phyloP scores from a whole-genome alignment of 495 filamentous ascomycete species.

The Penicillium cosmopolitanum region DNA sequence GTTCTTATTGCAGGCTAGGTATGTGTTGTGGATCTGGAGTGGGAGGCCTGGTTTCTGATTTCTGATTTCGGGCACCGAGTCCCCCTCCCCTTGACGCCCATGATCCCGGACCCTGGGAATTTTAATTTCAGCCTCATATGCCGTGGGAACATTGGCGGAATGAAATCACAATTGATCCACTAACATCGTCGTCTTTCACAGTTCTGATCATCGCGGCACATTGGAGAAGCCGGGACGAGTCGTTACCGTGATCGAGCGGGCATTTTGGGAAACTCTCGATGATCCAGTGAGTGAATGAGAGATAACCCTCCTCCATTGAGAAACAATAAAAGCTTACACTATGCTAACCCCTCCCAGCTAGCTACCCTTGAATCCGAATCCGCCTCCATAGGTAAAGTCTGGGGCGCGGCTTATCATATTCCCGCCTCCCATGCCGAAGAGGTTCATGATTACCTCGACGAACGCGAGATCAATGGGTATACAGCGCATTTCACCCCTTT shows the following conservation, averaged over 20 bases:
- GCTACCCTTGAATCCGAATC: slow-evolving; percentile 38
- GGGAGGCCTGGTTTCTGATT: neutral
- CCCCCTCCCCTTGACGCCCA: too few relatives aligned
- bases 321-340: neutral
- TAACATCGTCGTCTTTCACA: slow-evolving; percentile 9
- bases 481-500: slow-evolving; percentile 87
- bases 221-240: slow-evolving; percentile 85
- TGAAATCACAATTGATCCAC: neutral
- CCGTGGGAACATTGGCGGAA: neutral
- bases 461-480: slow-evolving; percentile 97
- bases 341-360: slow-evolving; percentile 25
- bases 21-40: slow-evolving; percentile 5
- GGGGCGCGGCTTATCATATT: slow-evolving; percentile 95
- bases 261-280: slow-evolving; percentile 76
- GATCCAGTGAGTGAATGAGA: slow-evolving; percentile 51
- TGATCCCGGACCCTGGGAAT: neutral
- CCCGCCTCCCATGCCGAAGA: slow-evolving; percentile 68
- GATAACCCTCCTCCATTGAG: neutral
- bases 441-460: slow-evolving; percentile 90
- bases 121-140: neutral
- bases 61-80: neutral
- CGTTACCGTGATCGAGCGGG: slow-evolving; percentile 84
- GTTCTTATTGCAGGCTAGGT: slow-evolving; percentile 38
- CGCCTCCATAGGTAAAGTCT: slow-evolving; percentile 65
- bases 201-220: slow-evolving; percentile 94